These are phyloP conservation scores for Speleostelium caveatum DNA, from an alignment of 78 protist genomes.

Conservation along the genomic window DNA sequence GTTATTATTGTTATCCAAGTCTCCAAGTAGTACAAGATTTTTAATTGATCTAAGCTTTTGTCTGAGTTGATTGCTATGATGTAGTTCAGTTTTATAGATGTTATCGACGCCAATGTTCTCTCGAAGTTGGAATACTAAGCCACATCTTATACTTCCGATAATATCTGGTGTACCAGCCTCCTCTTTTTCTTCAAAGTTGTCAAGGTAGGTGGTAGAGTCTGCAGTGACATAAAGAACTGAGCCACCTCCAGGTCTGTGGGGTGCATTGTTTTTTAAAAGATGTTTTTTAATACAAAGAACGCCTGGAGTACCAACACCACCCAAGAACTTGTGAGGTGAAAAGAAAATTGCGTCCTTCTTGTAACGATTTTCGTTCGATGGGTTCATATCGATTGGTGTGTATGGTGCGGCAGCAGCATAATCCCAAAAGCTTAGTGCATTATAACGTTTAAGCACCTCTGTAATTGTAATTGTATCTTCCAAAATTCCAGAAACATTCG, in stretches of 20 bases:
- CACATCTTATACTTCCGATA: conserved; percentile 91
- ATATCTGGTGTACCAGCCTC: conserved; percentile 96
- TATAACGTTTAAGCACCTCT: conserved; percentile 79
- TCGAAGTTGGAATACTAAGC: conserved; percentile 78
- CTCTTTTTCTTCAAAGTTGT: conserved; percentile 87
- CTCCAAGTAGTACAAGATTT: conserved; percentile 25
- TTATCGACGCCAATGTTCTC: conserved; percentile 30
- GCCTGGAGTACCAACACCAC: conserved; percentile 94
- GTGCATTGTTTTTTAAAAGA: conserved; percentile 27
- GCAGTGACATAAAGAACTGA: conserved; percentile 87
- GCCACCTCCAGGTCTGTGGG: conserved; percentile 92
- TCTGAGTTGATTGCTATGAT: conserved; percentile 22
- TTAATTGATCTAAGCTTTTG: background rate
- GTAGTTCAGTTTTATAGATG: background rate
- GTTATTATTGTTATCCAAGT: background rate
- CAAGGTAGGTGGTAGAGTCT: conserved; percentile 77
- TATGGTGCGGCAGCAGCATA: conserved; percentile 95
- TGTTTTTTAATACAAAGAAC: conserved; percentile 79
- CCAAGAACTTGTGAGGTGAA: conserved; percentile 94
- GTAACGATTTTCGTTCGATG: conserved; percentile 6
- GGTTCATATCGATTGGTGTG: conserved; percentile 79
- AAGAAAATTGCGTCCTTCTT: conserved; percentile 91
- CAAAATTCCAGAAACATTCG: conserved; percentile 93
- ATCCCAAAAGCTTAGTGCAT: conserved; percentile 90
- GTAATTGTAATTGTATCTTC: conserved; percentile 78